Percentiles rank a stretch among this genome's conserved stretches.
phyloP scores from a whole-genome alignment of 805 yeast species.

The Schwanniomyces yamadae region DNA sequence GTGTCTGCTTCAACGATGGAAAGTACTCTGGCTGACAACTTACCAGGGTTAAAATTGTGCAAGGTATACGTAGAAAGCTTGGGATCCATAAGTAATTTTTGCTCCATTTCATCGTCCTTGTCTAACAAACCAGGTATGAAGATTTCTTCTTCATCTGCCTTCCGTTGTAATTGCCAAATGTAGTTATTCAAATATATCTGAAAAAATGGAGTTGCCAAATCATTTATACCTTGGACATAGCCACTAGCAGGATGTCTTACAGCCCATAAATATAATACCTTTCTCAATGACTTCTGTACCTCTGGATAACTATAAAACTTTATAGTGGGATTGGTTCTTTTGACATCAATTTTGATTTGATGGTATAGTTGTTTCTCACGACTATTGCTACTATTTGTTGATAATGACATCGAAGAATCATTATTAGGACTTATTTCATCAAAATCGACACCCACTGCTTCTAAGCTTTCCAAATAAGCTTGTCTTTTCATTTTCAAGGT shows the following conservation, averaged over 20 bases:
- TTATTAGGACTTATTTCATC: constrained; percentile 24
- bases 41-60: constrained; percentile 60
- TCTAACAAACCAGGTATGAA: constrained; percentile 39
- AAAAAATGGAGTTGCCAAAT: constrained; percentile 87
- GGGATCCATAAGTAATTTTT: constrained; percentile 24
- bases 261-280: constrained; percentile 89
- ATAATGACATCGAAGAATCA: constrained; percentile 13
- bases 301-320: constrained; percentile 64
- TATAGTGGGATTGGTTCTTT: constrained; percentile 87
- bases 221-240: constrained; percentile 96
- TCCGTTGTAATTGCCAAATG: constrained; percentile 41
- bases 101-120: constrained; percentile 21
- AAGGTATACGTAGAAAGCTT: constrained; percentile 31
- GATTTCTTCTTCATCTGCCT: constrained; percentile 23
- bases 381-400: constrained; percentile 35
- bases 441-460: constrained; percentile 53
- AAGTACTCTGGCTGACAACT: constrained; percentile 57
- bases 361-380: constrained; percentile 75
- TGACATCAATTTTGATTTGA: constrained; percentile 92
- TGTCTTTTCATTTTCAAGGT: constrained; percentile 77
- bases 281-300: constrained; percentile 78
- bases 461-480: constrained; percentile 77
- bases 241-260: constrained; percentile 97
- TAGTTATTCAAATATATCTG: constrained; percentile 80
- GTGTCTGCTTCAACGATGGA: constrained; percentile 89